Evolutionary conservation across 2,329 filamentous ascomycete species (phyloP).

Genomic region (Zasmidium cellare): DNA sequence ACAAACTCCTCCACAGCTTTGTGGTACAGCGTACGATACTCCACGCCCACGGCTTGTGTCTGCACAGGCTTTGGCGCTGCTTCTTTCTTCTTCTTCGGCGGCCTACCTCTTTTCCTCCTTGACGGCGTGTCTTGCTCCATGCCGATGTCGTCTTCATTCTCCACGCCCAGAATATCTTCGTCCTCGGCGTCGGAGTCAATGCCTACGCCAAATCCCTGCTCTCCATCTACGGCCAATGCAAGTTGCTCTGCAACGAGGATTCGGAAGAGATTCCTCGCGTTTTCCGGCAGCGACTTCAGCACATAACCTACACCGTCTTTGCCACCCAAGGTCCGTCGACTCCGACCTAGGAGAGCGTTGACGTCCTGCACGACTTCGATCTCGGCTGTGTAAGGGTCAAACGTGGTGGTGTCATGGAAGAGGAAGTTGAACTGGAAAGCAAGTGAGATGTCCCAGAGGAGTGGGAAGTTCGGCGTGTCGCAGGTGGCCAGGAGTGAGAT

Average conservation of each 20-base stretch:
- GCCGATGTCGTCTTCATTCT: conserved; percentile 35
- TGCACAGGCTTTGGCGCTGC: conserved; percentile 16
- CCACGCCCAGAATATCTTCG: conserved; percentile 27
- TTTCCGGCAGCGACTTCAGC: conserved; percentile 84
- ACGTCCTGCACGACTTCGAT: conserved; percentile 87
- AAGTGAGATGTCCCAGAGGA: conserved; percentile 88
- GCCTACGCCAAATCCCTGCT: conserved; percentile 45
- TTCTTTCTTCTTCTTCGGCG: conserved; percentile 1
- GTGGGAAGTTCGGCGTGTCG: conserved; percentile 81
- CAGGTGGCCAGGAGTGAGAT: conserved; percentile 77
- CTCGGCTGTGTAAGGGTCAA: conserved; percentile 71
- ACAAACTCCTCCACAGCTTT: conserved; percentile 97
- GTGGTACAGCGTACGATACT: conserved; percentile 89
- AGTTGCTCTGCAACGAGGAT: conserved; percentile 84
- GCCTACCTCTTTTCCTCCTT: conserved; percentile 17
- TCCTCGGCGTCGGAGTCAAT: conserved; percentile 31
- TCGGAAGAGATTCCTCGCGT: conserved; percentile 83
- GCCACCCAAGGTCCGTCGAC: conserved; percentile 76
- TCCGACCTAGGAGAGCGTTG: conserved; percentile 80
- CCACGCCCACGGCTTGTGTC: conserved; percentile 58
- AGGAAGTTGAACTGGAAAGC: conserved; percentile 80
- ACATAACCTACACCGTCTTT: conserved; percentile 92
- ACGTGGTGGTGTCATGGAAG: conserved; percentile 94
- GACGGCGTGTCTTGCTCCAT: conserved; percentile 30
- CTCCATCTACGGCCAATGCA: conserved; percentile 55